These are phyloP conservation scores for Quercus variabilis DNA, from an alignment of 306 rosid species.

Conservation along the genomic window DNA sequence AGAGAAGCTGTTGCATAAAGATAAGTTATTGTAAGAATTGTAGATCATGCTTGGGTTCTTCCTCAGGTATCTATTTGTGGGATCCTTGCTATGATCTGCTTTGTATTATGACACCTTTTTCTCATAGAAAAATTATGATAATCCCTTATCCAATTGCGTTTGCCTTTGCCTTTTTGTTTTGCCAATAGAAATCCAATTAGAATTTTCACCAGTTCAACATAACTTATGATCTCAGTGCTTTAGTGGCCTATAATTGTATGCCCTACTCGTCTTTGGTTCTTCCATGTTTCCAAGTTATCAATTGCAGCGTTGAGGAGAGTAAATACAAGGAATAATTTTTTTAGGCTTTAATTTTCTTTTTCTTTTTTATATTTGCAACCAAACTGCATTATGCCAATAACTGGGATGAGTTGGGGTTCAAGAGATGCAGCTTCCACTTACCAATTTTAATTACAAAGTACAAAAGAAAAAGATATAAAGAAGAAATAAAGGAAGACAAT, in stretches of 20 bases:
- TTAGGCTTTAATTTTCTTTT: no score
- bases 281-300: neutral
- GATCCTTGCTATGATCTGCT: slow-evolving; percentile 61
- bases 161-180: neutral
- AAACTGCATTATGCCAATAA: no score
- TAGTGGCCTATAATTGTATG: neutral
- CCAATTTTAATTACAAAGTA: no score
- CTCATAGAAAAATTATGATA: slow-evolving; percentile 52
- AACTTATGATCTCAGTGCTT: neutral
- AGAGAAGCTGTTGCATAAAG: slow-evolving; percentile 51
- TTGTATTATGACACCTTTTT: slow-evolving; percentile 66
- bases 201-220: neutral
- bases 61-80: slow-evolving; percentile 46
- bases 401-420: no score
- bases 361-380: no score
- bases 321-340: no score
- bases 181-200: slow-evolving; percentile 24
- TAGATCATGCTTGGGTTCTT: slow-evolving; percentile 47
- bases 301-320: neutral
- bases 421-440: no score
- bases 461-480: no score
- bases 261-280: neutral
- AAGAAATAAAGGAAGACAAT: no score
- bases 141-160: slow-evolving; percentile 32
- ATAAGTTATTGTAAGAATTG: slow-evolving; percentile 49